Base-by-base conservation (phyloP, 768 basidiomycete genomes). In the Podaxis carcinomalis region DNA sequence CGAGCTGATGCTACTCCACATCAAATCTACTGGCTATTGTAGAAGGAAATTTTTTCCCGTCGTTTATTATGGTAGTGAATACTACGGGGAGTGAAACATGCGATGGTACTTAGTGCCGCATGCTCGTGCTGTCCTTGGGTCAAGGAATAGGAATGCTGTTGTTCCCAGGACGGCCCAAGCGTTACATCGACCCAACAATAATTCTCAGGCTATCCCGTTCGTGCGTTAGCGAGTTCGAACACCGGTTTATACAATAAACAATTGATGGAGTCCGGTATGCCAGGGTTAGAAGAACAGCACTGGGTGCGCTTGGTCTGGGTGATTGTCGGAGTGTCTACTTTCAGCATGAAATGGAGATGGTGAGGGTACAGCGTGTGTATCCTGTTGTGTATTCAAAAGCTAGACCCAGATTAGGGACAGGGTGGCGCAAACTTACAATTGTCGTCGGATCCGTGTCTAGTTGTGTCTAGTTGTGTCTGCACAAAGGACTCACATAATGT, bases 111-210 rank as follows among this genome's bases (percentile, higher is more conserved):
- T 32, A 32, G 7, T 47, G 46, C 56, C 56, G 42, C 32, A 21
- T 46, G 56, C n/a, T 16, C 42, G 23, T 32, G 32, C 32, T 5
- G 32, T 54, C 52, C 37, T 19, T 37, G 35, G 19, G 13, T 39
- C 36, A 53, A 36, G 51, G 21, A 37, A 39, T 19, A 25, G 11
- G 36, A 37, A 37, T 54, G 35, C 35, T 37, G 35, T 32, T 47
- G 16, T 19, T n/a, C 35, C 44, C 27, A 32, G 40, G 42, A 44
- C n/a, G 49, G 57, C 50, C 57, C 57, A 58, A 58, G 57, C 57
- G 49, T 13, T 4, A 25, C 9, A 23, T 49, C 47, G 10, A 42
- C 14, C 7, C 1, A 42, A 49, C 47, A 49, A 49, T 14, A 25
- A 21, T 9, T 25, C 42, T 44, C 6, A 16, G 19, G 16, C 19